Percentiles rank a stretch among this genome's conserved stretches.
Evolutionary conservation across 192 early-diverging fungal species (phyloP).

Genomic region (Lobosporangium transversale): DNA sequence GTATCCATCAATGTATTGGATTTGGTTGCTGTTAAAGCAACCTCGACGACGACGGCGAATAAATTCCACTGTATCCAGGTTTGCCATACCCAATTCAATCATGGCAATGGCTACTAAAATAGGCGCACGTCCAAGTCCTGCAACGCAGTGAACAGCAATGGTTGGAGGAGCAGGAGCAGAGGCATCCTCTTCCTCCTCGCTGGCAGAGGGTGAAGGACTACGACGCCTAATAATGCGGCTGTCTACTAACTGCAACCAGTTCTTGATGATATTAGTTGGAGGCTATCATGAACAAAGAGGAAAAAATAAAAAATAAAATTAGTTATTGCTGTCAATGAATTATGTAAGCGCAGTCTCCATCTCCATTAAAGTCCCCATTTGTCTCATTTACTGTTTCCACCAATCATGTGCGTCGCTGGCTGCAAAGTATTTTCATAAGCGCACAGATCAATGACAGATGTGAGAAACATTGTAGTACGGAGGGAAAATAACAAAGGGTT

Average conservation of each 20-base stretch:
- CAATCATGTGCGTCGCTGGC: not conserved
- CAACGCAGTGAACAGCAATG: conserved; percentile 83
- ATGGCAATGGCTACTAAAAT: conserved; percentile 87
- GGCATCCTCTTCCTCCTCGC: conserved; percentile 42
- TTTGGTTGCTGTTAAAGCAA: conserved; percentile 84
- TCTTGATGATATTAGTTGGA: conserved; percentile 71
- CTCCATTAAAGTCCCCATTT: no score
- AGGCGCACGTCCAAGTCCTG: conserved; percentile 86
- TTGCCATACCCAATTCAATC: conserved; percentile 82
- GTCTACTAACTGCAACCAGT: conserved; percentile 79
- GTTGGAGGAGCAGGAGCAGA: conserved; percentile 35
- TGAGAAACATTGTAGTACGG: no score
- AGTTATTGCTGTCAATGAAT: not conserved
- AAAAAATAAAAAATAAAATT: not conserved
- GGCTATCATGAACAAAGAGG: conserved; percentile 53
- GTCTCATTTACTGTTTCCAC: no score
- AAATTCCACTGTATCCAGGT: conserved; percentile 78
- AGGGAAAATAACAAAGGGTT: no score
- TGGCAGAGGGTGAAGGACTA: conserved; percentile 24
- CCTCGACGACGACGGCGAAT: conserved; percentile 80
- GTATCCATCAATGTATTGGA: conserved; percentile 69
- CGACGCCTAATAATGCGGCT: conserved; percentile 55
- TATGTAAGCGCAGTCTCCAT: not conserved
- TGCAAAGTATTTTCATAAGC: no score
- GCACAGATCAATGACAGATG: conserved; percentile 16